Percentiles rank a stretch among this genome's conserved stretches.
These are phyloP conservation scores for Oropetium thomaeum DNA, from an alignment of 176 grass and related monocot genomes.

Conservation along the genomic window DNA sequence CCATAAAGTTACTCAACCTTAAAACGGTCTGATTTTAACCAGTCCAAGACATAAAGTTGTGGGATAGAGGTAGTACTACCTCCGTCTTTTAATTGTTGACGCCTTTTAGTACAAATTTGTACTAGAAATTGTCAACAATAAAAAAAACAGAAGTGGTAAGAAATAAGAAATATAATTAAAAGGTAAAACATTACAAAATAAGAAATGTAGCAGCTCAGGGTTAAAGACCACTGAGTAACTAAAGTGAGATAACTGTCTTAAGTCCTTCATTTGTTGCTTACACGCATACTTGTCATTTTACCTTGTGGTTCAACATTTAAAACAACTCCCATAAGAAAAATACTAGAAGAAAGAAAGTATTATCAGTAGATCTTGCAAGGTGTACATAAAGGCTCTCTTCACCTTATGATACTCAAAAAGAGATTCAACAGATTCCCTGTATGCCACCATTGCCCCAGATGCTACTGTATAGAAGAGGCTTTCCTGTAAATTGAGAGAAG, in stretches of 20 bases:
- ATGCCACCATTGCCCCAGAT: constrained; percentile 69
- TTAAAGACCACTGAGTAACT: background rate
- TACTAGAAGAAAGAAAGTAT: constrained; percentile 15
- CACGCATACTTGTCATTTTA: constrained; percentile 9
- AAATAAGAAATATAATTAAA: background rate
- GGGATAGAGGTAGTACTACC: no score
- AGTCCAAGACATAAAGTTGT: no score
- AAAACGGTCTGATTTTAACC: no score
- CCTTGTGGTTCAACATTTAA: constrained; percentile 15
- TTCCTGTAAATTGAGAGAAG: constrained; percentile 57
- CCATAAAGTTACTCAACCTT: no score
- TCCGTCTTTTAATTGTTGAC: no score
- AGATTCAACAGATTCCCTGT: constrained; percentile 84
- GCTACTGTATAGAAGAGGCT: constrained; percentile 77
- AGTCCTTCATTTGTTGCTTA: background rate
- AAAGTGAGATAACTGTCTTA: background rate
- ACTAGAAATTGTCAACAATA: no score
- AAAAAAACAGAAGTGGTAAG: no score
- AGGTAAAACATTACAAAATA: background rate
- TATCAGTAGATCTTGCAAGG: constrained; percentile 13
- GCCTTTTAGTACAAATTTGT: no score
- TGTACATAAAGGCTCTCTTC: constrained; percentile 28
- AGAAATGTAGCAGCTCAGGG: background rate
- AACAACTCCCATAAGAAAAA: background rate
- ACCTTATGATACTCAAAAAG: constrained; percentile 77